Conservation (phyloP, 2,329 filamentous ascomycete species). For the Hyphodiscus sp. region DNA sequence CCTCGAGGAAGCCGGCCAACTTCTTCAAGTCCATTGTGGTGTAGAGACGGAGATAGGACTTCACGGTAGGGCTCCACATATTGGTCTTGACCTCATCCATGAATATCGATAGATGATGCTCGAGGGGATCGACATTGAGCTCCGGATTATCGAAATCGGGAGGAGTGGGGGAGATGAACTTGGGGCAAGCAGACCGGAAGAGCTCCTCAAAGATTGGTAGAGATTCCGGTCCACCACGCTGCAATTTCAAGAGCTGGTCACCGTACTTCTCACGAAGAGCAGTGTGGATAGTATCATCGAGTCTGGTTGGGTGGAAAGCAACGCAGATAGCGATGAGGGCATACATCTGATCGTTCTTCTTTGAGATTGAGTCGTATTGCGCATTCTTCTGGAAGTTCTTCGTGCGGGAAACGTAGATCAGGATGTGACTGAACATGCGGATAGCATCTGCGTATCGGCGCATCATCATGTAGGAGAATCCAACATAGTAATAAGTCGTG, state of each 20-base stretch:
- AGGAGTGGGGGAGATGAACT: conserved; percentile 96
- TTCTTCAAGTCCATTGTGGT: conserved; percentile 99
- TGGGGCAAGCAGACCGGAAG: conserved; percentile 95
- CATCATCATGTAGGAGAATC: conserved; percentile 99
- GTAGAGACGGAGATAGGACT: conserved; percentile 98
- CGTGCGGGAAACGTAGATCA: conserved; percentile 95
- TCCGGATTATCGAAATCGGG: conserved; percentile 97
- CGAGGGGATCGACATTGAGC: conserved; percentile 91
- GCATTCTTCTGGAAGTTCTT: conserved; percentile 99
- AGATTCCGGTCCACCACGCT: conserved; percentile 90
- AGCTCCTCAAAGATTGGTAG: conserved; percentile 97
- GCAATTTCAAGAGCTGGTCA: conserved; percentile 93
- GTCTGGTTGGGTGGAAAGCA: conserved; percentile 90
- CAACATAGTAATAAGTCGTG: conserved; percentile 99
- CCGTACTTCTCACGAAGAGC: conserved; percentile 98
- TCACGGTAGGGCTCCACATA: conserved; percentile 95
- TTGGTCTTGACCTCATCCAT: conserved; percentile 99
- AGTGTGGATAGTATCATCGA: conserved; percentile 98
- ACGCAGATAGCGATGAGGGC: conserved; percentile 98
- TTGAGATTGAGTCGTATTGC: conserved; percentile 96
- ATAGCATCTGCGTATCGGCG: conserved; percentile 98
- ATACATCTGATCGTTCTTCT: conserved; percentile 99
- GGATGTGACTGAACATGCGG: conserved; percentile 99
- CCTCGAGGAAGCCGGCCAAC: conserved; percentile 92
- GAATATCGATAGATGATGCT: conserved; percentile 96